Conservation (phyloP, 306 rosid species). For the Medicago lupulina region DNA sequence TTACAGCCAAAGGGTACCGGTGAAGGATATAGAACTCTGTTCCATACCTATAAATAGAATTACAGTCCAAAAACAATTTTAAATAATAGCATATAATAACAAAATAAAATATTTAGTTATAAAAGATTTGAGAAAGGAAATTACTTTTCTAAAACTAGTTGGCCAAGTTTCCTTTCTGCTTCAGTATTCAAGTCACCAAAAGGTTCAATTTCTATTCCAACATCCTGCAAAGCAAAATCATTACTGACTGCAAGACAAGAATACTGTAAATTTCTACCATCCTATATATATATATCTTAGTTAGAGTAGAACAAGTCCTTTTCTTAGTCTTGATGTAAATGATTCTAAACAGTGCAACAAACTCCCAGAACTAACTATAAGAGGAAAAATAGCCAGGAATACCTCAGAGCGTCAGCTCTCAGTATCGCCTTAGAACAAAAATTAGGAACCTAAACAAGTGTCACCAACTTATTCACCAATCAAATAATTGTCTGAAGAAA, state of each 20-base stretch:
- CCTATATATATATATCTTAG: background rate
- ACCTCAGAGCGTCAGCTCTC: background rate
- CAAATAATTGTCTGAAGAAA: background rate
- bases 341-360: constrained; percentile 23
- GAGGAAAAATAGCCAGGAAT: background rate
- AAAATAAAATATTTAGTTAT: background rate
- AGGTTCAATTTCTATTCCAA: constrained; percentile 84
- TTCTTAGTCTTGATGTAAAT: background rate
- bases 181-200: constrained; percentile 92
- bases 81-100: constrained; percentile 10
- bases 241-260: constrained; percentile 29
- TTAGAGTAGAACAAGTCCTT: background rate
- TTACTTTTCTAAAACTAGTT: constrained; percentile 85
- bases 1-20: constrained; percentile 82
- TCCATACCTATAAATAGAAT: constrained; percentile 62
- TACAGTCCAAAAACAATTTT: constrained; percentile 6
- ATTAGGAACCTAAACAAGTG: background rate
- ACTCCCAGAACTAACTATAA: background rate
- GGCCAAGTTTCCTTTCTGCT: constrained; percentile 84
- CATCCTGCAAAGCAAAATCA: constrained; percentile 65
- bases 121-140: background rate
- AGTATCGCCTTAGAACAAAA: background rate
- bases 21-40: constrained; percentile 93
- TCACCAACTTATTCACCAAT: background rate
- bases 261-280: constrained; percentile 9